Evolutionary conservation across 2,329 filamentous ascomycete species (phyloP).

Genomic region (Thermomyces lanuginosus): DNA sequence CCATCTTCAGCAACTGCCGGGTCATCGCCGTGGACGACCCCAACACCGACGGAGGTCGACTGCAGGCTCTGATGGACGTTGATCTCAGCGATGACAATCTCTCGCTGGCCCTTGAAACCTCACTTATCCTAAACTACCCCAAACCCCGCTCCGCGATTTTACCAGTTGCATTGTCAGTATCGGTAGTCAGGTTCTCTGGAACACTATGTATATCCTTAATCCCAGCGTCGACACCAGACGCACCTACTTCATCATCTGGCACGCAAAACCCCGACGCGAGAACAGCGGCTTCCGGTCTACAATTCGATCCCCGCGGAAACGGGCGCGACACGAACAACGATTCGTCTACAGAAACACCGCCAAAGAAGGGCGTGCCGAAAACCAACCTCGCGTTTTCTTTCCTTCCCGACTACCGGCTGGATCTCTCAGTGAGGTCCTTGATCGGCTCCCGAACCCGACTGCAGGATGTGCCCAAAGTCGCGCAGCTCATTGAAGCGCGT

Average conservation of each 20-base stretch:
- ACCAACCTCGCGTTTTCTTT: slow-evolving; percentile 94
- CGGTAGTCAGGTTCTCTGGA: slow-evolving; percentile 83
- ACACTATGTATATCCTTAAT: slow-evolving; percentile 89
- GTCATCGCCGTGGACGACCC: slow-evolving; percentile 62
- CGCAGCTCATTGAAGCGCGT: slow-evolving; percentile 47
- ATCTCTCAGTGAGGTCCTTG: slow-evolving; percentile 47
- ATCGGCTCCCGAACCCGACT: slow-evolving; percentile 46
- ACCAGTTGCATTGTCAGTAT: slow-evolving; percentile 80
- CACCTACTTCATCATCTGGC: too few relatives aligned
- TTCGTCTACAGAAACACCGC: slow-evolving; percentile 7
- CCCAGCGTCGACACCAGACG: slow-evolving; percentile 38
- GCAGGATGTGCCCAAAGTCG: slow-evolving; percentile 51
- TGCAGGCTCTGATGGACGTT: slow-evolving; percentile 94
- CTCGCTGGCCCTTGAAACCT: slow-evolving; percentile 86
- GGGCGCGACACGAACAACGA: too few relatives aligned
- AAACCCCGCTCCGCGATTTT: slow-evolving; percentile 76
- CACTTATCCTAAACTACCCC: slow-evolving; percentile 84
- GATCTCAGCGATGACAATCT: slow-evolving; percentile 85
- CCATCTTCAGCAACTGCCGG: slow-evolving; percentile 95
- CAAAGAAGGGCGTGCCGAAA: slow-evolving; percentile 40
- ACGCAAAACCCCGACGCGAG: slow-evolving; percentile 8
- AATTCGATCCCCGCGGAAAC: too few relatives aligned
- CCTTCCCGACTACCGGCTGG: slow-evolving; percentile 45
- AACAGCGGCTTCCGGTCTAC: slow-evolving; percentile 3
- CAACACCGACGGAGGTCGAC: slow-evolving; percentile 48